Evolutionary conservation across 2,329 filamentous ascomycete genomes (phyloP).

Genomic region (Moelleriella libera): DNA sequence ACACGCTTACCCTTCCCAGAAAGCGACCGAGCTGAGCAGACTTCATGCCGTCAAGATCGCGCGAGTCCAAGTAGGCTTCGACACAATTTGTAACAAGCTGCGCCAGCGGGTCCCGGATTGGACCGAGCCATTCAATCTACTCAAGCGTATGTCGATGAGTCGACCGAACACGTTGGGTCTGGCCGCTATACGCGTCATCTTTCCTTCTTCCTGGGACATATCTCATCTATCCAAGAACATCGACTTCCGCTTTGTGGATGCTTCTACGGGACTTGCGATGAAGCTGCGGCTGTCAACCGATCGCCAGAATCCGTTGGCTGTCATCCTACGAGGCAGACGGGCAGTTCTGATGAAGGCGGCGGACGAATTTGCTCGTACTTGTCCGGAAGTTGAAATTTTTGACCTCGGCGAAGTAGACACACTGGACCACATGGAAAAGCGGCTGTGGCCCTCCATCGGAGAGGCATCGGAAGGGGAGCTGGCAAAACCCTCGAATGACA

Average conservation of each 20-base stretch:
- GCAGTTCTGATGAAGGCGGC: constrained; percentile 17
- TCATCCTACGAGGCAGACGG: constrained; percentile 18
- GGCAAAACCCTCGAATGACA: constrained; percentile 8
- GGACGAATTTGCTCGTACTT: constrained; percentile 17
- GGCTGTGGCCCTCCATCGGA: constrained; percentile 21
- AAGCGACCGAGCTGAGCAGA: constrained; percentile 10
- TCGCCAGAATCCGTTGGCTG: constrained; percentile 14
- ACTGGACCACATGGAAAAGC: constrained; percentile 19
- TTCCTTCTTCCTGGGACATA: constrained; percentile 20
- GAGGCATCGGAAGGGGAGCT: constrained; percentile 11
- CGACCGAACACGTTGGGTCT: constrained; percentile 16
- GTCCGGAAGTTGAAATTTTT: constrained; percentile 17
- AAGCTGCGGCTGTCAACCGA: constrained; percentile 19
- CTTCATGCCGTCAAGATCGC: constrained; percentile 11
- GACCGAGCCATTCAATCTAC: constrained; percentile 21
- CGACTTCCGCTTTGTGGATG: constrained; percentile 15
- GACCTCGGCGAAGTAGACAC: constrained; percentile 20
- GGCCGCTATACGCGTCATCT: constrained; percentile 20
- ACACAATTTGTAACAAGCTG: constrained; percentile 17
- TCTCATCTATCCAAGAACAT: constrained; percentile 18
- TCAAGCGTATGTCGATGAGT: constrained; percentile 22
- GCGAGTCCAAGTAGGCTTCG: constrained; percentile 21
- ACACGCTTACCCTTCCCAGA: constrained; percentile 13
- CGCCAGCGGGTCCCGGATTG: constrained; percentile 20
- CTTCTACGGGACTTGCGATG: constrained; percentile 16